Evolutionary conservation across 2,329 filamentous ascomycete species (phyloP), one percentile per base, ranked within the genome.

Genomic region (Xylariaceae sp.): DNA sequence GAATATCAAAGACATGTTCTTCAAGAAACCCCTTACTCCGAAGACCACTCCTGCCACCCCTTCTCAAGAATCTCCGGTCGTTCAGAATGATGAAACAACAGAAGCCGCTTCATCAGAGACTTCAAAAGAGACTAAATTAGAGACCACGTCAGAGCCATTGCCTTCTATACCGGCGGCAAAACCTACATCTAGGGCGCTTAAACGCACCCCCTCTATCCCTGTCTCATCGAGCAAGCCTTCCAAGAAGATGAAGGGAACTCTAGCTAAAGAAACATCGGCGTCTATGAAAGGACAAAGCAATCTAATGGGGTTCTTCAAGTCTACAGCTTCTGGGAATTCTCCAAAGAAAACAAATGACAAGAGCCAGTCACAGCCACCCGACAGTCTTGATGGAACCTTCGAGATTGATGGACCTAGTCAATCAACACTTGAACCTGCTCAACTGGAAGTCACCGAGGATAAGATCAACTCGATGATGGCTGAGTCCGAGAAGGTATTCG

Each of bases 1-100:
- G 54, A 95, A 74, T 62, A 96, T 98, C 60, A 88, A 85, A 56
- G 90, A 95, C 60, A 97, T 98, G 93, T 96, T 97, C 62, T 74
- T 73, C 48, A 82, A 77, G 56, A 83, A 77, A 55, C 62, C 76
- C 38, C 52, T 66, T 19, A 49, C 51, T 48, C 37, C 47, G 12
- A 54, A 57, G 42, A 40, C 47, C 22, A 47, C 49, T 8, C 44
- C 57, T 19, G 35, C 49, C 22, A n/a, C n/a, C n/a, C 53, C 48
- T 17, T 40, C 48, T 3, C 46, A 45, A n/a, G 45, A 50, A 5
- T 22, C 41, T 16, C 38, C 44, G 5, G 17, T 32, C 5, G 45
- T 20, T 21, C 41, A 48, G 25, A 34, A 10, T 8, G 17, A 44
- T 5, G 34, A 34, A 6, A 19, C 25, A 25, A 35, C 44, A 25